Evolutionary conservation across 768 basidiomycete genomes (phyloP), one percentile per base, ranked within the genome.

Genomic region (Lentinula detonsa): DNA sequence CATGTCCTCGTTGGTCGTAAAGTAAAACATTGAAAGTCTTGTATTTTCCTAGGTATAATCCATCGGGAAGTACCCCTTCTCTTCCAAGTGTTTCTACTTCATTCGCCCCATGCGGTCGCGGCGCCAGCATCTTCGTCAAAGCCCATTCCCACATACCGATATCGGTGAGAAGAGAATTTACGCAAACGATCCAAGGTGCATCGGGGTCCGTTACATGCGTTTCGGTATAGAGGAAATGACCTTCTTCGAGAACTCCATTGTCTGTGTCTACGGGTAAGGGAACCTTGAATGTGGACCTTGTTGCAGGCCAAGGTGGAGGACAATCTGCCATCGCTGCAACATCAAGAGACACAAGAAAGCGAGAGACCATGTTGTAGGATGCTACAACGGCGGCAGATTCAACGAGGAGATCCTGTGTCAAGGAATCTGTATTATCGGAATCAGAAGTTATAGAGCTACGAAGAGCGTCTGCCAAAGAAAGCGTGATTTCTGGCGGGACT

Each of bases 301-400:
- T 28, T 60, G 34, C 35, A 33, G 81, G 81, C 81, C 81, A 84
- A 8, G 82, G 79, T 5, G 82, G 78, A 11, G 69, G 66, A 18
- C 71, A 67, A 48, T 81, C 77, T 0, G 78, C 75, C 63, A 78
- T 70, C 8, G 85, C 85, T 56, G 78, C 82, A 1, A 88, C 82
- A 64, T 88, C 85, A 11, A 83, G 75, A 0, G 85, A 77, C 11
- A 86, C 73, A 34, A 88, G 73, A 64, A 87, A 81, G n/a, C 87
- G 76, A 18, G 85, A 86, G 6, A 88, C 86, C 82, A 87, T 84
- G 72, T 87, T 87, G 70, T 88, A 88, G 0, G 76, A 72, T 4
- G 81, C 81, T 0, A 81, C 79, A 1, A 81, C 74, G 57, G 81
- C 76, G 0, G 78, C 75, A 18, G 79, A 81, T 66, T 88, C 86